Evolutionary conservation across 108 stramenopile genomes (phyloP).

Genomic region (Stephanodiscus minutulus): DNA sequence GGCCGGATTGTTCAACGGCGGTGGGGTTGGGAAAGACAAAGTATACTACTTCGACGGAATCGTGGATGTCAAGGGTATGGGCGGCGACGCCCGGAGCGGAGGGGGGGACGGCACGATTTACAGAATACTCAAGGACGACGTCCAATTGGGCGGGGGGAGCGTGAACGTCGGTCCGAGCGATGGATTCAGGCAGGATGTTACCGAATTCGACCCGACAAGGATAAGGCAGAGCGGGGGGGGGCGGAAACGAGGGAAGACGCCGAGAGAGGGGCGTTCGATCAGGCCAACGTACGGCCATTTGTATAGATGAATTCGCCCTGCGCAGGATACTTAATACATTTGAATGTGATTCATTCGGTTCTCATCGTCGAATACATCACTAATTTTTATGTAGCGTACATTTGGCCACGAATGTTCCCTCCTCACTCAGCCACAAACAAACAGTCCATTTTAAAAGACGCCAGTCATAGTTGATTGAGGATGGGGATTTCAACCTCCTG

Average conservation of each 20-base stretch:
- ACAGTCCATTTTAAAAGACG: too few relatives aligned
- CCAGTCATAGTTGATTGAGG: neutral
- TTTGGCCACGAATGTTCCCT: neutral
- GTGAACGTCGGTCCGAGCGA: slow-evolving; percentile 24
- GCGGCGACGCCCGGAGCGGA: neutral
- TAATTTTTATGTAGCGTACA: neutral
- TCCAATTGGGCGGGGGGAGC: slow-evolving; percentile 17
- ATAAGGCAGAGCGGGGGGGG: slow-evolving; percentile 2
- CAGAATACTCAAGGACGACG: slow-evolving; percentile 1
- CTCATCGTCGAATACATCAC: neutral
- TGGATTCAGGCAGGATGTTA: slow-evolving; percentile 34
- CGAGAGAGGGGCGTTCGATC: slow-evolving; percentile 25
- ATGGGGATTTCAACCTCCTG: too few relatives aligned
- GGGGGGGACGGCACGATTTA: slow-evolving; percentile 18
- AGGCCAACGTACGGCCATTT: slow-evolving; percentile 42
- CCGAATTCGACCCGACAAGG: slow-evolving; percentile 19
- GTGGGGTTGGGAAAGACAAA: neutral
- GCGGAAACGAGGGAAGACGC: slow-evolving; percentile 13
- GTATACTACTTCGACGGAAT: slow-evolving; percentile 18
- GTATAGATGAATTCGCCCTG: slow-evolving; percentile 23
- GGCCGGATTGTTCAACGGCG: slow-evolving; percentile 5
- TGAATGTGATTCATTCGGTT: neutral
- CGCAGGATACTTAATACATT: neutral
- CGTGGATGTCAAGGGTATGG: slow-evolving; percentile 12
- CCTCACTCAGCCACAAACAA: neutral